Percentiles rank a stretch among this genome's conserved stretches.
Conservation (phyloP, 345 rosid species). For the Moringa oleifera region DNA sequence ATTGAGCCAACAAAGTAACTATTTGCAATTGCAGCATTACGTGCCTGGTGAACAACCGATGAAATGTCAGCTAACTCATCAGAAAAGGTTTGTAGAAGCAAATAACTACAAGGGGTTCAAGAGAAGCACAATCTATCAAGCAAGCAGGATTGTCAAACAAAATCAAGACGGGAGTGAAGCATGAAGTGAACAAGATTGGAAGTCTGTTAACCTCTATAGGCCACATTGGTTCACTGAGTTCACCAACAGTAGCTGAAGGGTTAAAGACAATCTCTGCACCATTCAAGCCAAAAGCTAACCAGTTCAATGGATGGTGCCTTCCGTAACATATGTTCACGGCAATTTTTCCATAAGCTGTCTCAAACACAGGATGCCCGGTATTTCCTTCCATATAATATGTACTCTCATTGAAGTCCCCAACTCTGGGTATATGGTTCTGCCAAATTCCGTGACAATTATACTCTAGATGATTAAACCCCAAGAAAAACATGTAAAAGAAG, state of each 20-base stretch:
- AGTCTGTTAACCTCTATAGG: slow-evolving; percentile 91
- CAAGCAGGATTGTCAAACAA: background rate
- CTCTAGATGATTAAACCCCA: slow-evolving; percentile 5
- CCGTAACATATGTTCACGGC: slow-evolving; percentile 92
- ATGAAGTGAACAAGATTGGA: background rate
- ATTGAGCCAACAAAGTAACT: slow-evolving; percentile 96
- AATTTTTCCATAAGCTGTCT: slow-evolving; percentile 82
- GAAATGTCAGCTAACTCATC: no score
- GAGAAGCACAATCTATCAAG: slow-evolving; percentile 1
- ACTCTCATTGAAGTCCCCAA: slow-evolving; percentile 97
- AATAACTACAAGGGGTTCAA: background rate
- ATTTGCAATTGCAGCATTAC: slow-evolving; percentile 93
- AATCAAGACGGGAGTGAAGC: background rate
- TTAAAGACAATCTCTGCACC: slow-evolving; percentile 98
- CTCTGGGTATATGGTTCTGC: slow-evolving; percentile 97
- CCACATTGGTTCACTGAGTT: slow-evolving; percentile 99
- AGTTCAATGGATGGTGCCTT: slow-evolving; percentile 92
- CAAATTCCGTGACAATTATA: slow-evolving; percentile 14
- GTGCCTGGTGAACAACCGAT: slow-evolving; percentile 43
- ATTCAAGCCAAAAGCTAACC: slow-evolving; percentile 95
- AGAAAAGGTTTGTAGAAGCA: background rate
- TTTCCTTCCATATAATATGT: slow-evolving; percentile 98
- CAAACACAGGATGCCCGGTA: slow-evolving; percentile 94
- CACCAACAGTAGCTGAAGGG: slow-evolving; percentile 98
- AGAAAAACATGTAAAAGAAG: slow-evolving; percentile 9